These are phyloP conservation scores for Lyophyllum semitale DNA, from an alignment of 768 basidiomycete species.

Conservation along the genomic window DNA sequence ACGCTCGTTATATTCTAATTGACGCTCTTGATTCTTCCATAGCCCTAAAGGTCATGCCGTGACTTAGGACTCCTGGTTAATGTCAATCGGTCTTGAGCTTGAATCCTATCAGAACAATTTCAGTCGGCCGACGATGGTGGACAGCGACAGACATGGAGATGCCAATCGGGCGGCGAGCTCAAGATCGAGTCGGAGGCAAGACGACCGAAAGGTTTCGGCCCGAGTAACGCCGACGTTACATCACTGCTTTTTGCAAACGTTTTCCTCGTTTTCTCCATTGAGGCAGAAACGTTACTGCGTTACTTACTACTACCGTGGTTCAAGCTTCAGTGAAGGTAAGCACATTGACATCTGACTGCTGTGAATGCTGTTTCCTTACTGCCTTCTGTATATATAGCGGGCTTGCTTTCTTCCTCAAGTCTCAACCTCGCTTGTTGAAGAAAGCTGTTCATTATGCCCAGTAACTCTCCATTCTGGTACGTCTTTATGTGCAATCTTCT, in stretches of 20 bases:
- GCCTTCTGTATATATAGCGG: conserved; percentile 11
- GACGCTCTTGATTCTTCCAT: too few relatives aligned
- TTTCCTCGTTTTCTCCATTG: conserved; percentile 13
- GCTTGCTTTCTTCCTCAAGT: conserved; percentile 22
- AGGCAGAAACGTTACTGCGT: conserved; percentile 5
- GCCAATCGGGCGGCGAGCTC: neutral
- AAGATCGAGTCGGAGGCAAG: too few relatives aligned
- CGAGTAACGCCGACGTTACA: conserved; percentile 15
- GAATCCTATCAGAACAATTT: too few relatives aligned
- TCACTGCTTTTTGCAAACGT: conserved; percentile 12
- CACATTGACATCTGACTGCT: conserved; percentile 1
- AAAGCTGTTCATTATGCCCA: conserved; percentile 33
- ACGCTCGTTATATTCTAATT: too few relatives aligned
- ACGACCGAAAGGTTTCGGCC: neutral
- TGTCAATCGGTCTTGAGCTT: too few relatives aligned
- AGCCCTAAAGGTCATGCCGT: too few relatives aligned
- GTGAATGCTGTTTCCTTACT: neutral
- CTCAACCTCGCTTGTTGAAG: conserved; percentile 17
- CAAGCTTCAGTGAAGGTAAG: conserved; percentile 11
- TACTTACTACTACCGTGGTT: too few relatives aligned
- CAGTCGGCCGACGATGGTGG: neutral
- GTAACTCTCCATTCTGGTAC: conserved; percentile 52
- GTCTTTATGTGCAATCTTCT: conserved; percentile 17
- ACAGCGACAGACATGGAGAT: neutral
- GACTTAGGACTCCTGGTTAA: too few relatives aligned